Percentiles rank a stretch among this genome's conserved stretches.
phyloP scores from a whole-genome alignment of 2,329 filamentous ascomycete species.

The Myrmaecium sp. region DNA sequence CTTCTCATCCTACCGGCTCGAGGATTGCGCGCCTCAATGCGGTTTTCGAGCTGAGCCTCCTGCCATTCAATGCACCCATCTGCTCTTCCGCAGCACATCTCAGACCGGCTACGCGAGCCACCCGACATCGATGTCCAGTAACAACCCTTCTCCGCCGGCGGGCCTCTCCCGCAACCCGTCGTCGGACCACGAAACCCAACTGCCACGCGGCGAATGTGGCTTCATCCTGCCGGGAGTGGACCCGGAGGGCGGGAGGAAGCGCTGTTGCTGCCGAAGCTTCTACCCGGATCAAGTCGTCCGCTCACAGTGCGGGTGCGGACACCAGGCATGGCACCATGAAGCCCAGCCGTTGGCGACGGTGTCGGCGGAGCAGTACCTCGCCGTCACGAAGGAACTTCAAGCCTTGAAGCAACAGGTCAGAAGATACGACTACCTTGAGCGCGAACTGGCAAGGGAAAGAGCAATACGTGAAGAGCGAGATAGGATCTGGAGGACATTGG shows the following conservation, averaged over 20 bases:
- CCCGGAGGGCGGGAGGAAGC: conserved; percentile 14
- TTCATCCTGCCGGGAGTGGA: conserved; percentile 16
- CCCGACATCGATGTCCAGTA: conserved; percentile 5
- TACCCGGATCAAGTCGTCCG: conserved; percentile 19
- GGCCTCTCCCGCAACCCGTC: conserved; percentile 4
- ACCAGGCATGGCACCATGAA: conserved; percentile 30
- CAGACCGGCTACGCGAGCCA: conserved; percentile 1
- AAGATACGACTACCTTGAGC: conserved; percentile 17
- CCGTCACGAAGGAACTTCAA: conserved; percentile 20
- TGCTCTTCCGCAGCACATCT: conserved; percentile 1
- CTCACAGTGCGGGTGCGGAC: conserved; percentile 28
- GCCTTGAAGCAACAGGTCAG: conserved; percentile 13
- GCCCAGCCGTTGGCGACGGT: conserved; percentile 16
- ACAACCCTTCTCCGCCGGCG: conserved; percentile 3
- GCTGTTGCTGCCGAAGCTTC: conserved; percentile 29
- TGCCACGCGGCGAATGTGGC: conserved; percentile 22
- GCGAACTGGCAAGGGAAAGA: conserved; percentile 12
- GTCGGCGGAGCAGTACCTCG: conserved; percentile 18
- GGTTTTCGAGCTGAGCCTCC: no score
- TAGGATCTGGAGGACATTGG: conserved; percentile 15
- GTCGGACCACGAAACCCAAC: conserved; percentile 10
- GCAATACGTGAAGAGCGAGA: conserved; percentile 18
- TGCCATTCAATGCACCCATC: conserved; percentile 3
- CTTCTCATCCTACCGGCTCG: no score
- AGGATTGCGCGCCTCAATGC: no score